Evolutionary conservation across 2,329 filamentous ascomycete genomes (phyloP), one percentile per base, ranked within the genome.

Genomic region (Apiospora koreana): DNA sequence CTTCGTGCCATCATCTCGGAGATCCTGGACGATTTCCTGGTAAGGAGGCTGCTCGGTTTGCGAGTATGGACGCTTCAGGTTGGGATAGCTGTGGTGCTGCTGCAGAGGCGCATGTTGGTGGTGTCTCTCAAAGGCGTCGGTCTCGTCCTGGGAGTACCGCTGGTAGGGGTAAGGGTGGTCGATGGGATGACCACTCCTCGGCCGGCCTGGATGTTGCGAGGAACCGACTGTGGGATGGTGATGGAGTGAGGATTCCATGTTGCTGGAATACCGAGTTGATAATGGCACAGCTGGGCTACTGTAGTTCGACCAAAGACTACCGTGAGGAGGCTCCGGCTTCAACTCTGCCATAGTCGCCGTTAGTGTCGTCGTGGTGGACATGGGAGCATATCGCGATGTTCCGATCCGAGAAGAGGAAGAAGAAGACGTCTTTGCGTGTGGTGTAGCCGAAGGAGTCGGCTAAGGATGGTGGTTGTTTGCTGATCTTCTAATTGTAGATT

Each of bases 331-430:
- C 81, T 90, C 88, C 79, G 83, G 82, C 85, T 89, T 89, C 83
- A 90, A 80, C 79, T 89, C 88, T 86, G 88, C 86, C 88, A 90
- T 89, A 79, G 84, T 87, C 78, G 86, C 85, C 83, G 87, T 86
- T 80, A 89, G 88, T 75, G 87, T 87, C 80, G 86, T 82, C 78
- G 86, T 86, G 83, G 87, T 87, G 84, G 87, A 88, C 86, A 89
- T 89, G 85, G 81, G 86, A 83, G 78, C 86, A 87, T 88, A 77
- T 83, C 84, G 48, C 66, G 66, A 25, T 64, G 69, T 54, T 48
- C 67, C 48, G 58, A 35, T 41, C 67, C 67, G 43, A 25, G 66
- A 54, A 42, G 45, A 48, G 65, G 41, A 69, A n/a, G 65, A 68
- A 25, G 45, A 65, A 69, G 43, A 70, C 21, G 54, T 58, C 28